These are phyloP conservation scores for Xylaria palmicola DNA, from an alignment of 495 filamentous ascomycete genomes.

Conservation along the genomic window DNA sequence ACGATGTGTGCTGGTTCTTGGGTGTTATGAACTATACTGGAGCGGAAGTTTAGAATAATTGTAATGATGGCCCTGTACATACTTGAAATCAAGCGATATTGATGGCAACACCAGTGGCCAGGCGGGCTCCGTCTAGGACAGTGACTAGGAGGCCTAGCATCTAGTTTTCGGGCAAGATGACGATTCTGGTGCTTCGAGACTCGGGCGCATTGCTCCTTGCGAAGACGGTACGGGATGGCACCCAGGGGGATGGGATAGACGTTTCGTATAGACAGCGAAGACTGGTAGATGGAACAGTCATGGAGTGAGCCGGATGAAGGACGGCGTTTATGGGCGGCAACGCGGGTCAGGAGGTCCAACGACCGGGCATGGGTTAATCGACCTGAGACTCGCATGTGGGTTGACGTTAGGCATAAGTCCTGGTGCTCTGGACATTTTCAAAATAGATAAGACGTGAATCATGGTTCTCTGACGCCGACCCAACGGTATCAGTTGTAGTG, in stretches of 20 bases:
- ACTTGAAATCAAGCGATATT: slow-evolving; percentile 14
- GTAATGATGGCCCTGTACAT: slow-evolving; percentile 33
- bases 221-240: background rate
- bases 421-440: no score
- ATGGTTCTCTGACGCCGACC: no score
- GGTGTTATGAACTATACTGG: slow-evolving; percentile 2
- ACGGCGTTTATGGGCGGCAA: no score
- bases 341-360: no score
- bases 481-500: no score
- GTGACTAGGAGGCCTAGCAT: background rate
- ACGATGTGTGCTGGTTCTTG: background rate
- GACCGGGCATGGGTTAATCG: no score
- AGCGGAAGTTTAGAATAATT: slow-evolving; percentile 27
- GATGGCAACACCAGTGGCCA: background rate
- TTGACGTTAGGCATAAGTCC: no score
- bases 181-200: background rate
- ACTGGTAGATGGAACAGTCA: no score
- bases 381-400: no score
- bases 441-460: no score
- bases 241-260: background rate
- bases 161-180: background rate
- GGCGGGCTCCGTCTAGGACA: background rate
- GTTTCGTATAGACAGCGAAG: no score
- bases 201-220: background rate
- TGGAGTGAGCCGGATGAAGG: no score